These are phyloP conservation scores for Boletus barrowsii DNA, from an alignment of 768 basidiomycete species.

Conservation along the genomic window DNA sequence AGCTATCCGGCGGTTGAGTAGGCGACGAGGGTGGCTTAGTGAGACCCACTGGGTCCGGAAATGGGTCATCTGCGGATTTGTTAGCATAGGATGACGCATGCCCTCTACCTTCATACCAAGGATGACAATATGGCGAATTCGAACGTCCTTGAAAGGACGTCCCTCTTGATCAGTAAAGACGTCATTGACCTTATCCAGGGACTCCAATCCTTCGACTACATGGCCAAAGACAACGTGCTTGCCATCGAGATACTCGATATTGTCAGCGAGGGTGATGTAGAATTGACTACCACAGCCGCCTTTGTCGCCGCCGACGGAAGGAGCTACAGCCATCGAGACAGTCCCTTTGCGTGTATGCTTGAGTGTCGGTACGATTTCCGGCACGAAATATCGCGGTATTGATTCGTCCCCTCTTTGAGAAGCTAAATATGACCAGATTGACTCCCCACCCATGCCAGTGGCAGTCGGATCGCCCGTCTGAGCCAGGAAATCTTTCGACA, in stretches of 20 bases:
- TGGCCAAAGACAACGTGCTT: conserved; percentile 93
- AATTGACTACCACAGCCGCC: conserved; percentile 95
- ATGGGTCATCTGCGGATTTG: conserved; percentile 78
- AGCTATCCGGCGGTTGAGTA: conserved; percentile 76
- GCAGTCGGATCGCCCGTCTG: conserved; percentile 97
- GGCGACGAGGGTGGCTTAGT: conserved; percentile 73
- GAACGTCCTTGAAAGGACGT: conserved; percentile 88
- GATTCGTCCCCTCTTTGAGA: conserved; percentile 36
- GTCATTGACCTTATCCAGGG: conserved; percentile 90
- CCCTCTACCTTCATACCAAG: conserved; percentile 54
- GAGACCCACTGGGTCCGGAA: conserved; percentile 80
- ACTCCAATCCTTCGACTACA: conserved; percentile 92
- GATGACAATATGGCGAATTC: conserved; percentile 94
- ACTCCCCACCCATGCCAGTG: conserved; percentile 91
- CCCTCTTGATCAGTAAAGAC: conserved; percentile 86
- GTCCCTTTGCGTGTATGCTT: conserved; percentile 87
- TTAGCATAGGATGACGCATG: conserved; percentile 1
- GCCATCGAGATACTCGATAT: conserved; percentile 93
- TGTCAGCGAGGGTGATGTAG: conserved; percentile 89
- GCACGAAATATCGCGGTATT: conserved; percentile 80
- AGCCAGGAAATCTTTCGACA: conserved; percentile 96
- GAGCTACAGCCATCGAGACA: conserved; percentile 96
- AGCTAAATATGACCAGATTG: conserved; percentile 74
- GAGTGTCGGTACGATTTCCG: conserved; percentile 73
- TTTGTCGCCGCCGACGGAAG: conserved; percentile 59